Evolutionary conservation across 179 eudicot genomes (phyloP), one percentile per base, ranked within the genome.

Genomic region (Beta lomatogona): DNA sequence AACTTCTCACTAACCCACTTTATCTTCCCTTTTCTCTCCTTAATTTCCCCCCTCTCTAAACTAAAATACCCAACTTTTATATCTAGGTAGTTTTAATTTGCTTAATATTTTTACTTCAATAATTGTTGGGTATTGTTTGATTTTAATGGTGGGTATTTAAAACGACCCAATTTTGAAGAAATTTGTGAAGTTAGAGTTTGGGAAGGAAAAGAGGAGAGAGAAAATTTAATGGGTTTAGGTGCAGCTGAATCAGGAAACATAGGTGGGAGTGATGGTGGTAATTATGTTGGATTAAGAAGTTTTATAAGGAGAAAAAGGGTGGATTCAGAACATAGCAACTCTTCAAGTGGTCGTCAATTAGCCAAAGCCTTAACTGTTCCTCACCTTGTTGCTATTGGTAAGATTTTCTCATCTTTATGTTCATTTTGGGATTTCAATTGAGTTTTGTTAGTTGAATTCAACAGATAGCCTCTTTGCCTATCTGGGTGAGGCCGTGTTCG

Each of bases 361-460:
- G 97, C 98, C 21, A 95, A 94, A 86, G 97, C 91, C 41, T 86
- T 95, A 55, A 86, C 98, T 82, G 82, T 94, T 84, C 88, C 91
- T 89, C 98, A 92, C 55, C 91, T 94, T 21, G 87, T 95, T 86
- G 97, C 97, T 77, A 88, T 95, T 72, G 99, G 99, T 95, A 87
- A 36, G 3, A 2, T 36, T 36, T 36, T 36, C 41, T 36, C 41
- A 36, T 36, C 41, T 36, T 36, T 28, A 28, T 28, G 31, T 28
- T 28, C 31, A 28, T 28, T 28, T 28, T 28, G 31, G 31, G 31
- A 28, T 28, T 25, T 28, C 31, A 28, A 28, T 28, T 28, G 31
- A 28, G 31, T 28, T 28, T 28, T 28, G 31, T 28, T 28, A 28
- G 31, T 28, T 28, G 31, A 28, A 28, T 28, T 28, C 31, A 28